phyloP scores from a whole-genome alignment of 306 rosid species.

The Urtica urens region DNA sequence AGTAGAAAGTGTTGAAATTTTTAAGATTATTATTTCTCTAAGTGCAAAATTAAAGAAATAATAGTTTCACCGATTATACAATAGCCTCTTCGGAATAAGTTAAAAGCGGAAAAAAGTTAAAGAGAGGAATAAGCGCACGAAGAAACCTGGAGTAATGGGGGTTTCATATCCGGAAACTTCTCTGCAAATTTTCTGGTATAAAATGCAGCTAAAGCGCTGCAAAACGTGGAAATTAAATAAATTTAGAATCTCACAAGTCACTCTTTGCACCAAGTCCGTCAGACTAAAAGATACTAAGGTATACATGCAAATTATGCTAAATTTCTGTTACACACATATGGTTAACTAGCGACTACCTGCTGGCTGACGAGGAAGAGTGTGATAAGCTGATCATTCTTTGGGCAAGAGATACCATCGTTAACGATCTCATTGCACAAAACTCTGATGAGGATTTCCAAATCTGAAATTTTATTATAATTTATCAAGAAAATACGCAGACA shows the following conservation, averaged over 20 bases:
- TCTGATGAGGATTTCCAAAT: slow-evolving; percentile 91
- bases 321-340: too few species aligned
- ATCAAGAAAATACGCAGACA: slow-evolving; percentile 30
- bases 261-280: not conserved
- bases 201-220: slow-evolving; percentile 95
- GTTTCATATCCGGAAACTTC: slow-evolving; percentile 65
- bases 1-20: slow-evolving; percentile 13
- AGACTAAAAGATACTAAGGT: not conserved
- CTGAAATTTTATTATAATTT: slow-evolving; percentile 57
- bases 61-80: slow-evolving; percentile 5
- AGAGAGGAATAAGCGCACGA: slow-evolving; percentile 19
- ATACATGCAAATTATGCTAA: not conserved
- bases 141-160: slow-evolving; percentile 82
- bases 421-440: slow-evolving; percentile 83
- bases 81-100: too few species aligned
- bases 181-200: slow-evolving; percentile 79
- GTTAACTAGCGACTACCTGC: slow-evolving; percentile 51
- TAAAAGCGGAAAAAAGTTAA: slow-evolving; percentile 1
- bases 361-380: slow-evolving; percentile 65
- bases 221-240: slow-evolving; percentile 21
- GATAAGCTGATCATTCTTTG: slow-evolving; percentile 81
- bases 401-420: slow-evolving; percentile 93
- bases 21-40: not conserved
- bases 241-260: not conserved
- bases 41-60: slow-evolving; percentile 7